A percentile compares a stretch with the other conserved stretches of the same genome.
These are phyloP conservation scores for Moricandia moricandioides DNA, from an alignment of 345 rosid genomes.

Conservation along the genomic window DNA sequence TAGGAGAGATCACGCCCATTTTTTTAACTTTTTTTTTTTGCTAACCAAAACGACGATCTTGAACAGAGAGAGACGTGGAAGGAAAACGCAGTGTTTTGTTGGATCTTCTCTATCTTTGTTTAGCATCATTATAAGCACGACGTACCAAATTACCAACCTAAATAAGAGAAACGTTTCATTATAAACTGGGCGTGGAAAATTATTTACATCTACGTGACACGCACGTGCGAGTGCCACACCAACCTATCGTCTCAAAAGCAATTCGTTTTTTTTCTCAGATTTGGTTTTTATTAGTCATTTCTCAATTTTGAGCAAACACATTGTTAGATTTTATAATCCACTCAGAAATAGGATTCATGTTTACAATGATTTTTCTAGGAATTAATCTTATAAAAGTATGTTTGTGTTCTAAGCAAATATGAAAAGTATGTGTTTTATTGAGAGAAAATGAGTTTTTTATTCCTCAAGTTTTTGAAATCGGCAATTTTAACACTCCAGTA, in stretches of 20 bases:
- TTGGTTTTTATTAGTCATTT: background rate
- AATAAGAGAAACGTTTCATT: background rate
- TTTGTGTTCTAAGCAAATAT: too few relatives aligned
- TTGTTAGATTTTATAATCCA: too few relatives aligned
- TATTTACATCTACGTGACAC: background rate
- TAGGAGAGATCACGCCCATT: conserved; percentile 30
- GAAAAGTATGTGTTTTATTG: too few relatives aligned
- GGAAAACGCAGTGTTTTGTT: conserved; percentile 9
- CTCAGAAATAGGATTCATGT: too few relatives aligned
- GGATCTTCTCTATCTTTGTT: background rate
- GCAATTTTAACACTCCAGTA: too few relatives aligned
- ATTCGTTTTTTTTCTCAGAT: background rate
- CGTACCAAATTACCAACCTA: conserved; percentile 20
- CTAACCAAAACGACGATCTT: background rate
- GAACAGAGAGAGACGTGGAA: background rate
- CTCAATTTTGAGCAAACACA: too few relatives aligned
- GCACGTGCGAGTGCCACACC: conserved; percentile 31
- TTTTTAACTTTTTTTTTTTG: background rate
- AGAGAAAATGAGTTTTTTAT: too few relatives aligned
- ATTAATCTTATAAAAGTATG: too few relatives aligned
- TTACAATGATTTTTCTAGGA: too few relatives aligned
- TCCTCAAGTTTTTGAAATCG: too few relatives aligned
- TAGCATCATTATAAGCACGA: background rate
- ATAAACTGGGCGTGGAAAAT: background rate
- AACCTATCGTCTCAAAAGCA: conserved; percentile 26